A percentile compares a stretch with the other conserved stretches of the same genome.
Conservation (phyloP, 2,329 filamentous ascomycete species). For the Drechslerella coelobrocha region DNA sequence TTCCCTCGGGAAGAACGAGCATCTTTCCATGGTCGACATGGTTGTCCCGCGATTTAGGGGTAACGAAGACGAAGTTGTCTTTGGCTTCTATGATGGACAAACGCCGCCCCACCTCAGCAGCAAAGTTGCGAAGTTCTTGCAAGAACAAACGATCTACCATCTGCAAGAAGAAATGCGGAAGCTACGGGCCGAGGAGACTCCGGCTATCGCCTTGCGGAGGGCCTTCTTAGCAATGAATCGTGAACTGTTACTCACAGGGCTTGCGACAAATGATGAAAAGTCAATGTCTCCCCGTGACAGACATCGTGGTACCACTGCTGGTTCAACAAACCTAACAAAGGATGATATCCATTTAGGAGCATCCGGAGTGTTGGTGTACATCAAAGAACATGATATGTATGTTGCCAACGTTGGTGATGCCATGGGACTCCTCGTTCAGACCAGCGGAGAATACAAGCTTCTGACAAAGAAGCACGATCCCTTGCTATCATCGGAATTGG, state of each 20-base stretch:
- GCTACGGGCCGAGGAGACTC: conserved; percentile 72
- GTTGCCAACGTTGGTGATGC: conserved; percentile 95
- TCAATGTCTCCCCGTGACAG: conserved; percentile 62
- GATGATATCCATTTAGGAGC: conserved; percentile 90
- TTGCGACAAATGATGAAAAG: conserved; percentile 78
- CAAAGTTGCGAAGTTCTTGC: conserved; percentile 93
- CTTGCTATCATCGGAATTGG: conserved; percentile 80
- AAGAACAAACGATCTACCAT: conserved; percentile 90
- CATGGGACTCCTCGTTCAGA: conserved; percentile 92
- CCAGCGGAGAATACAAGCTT: conserved; percentile 80
- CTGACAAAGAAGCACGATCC: conserved; percentile 93
- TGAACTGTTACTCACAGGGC: conserved; percentile 84
- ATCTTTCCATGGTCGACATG: conserved; percentile 93
- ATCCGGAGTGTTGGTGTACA: conserved; percentile 88
- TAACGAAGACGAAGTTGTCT: conserved; percentile 83
- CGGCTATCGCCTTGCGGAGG: conserved; percentile 80
- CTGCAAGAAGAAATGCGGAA: conserved; percentile 84
- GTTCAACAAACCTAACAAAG: conserved; percentile 71
- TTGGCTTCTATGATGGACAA: conserved; percentile 97
- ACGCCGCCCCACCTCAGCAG: conserved; percentile 87
- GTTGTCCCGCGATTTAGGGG: conserved; percentile 91
- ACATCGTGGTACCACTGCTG: conserved; percentile 69
- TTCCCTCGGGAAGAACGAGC: conserved; percentile 88
- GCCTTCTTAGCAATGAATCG: conserved; percentile 92
- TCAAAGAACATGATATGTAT: conserved; percentile 87